These are phyloP conservation scores for Prunella vulgaris DNA, from an alignment of 257 asterid species.

Conservation along the genomic window DNA sequence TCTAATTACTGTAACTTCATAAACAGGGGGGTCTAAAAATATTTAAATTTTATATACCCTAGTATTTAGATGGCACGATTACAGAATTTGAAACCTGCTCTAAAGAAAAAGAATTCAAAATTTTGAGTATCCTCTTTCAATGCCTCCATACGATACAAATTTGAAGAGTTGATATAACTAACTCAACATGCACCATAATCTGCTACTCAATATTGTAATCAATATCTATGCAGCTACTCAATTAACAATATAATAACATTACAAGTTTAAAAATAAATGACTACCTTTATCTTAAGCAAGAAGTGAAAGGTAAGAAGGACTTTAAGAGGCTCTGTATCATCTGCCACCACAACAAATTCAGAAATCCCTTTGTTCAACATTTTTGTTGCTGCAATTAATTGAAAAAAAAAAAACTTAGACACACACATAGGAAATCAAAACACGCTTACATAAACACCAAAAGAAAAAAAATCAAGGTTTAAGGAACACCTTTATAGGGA, in stretches of 20 bases:
- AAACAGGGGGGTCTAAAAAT: neutral
- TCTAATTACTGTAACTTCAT: slow-evolving; percentile 1
- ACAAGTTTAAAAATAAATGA: neutral
- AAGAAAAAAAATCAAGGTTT: neutral
- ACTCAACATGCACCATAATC: too few species aligned
- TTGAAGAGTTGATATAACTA: too few species aligned
- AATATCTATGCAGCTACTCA: too few species aligned
- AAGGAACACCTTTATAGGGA: too few species aligned
- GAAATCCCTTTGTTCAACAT: slow-evolving; percentile 90
- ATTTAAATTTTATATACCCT: neutral
- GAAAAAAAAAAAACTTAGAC: neutral
- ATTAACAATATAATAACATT: neutral
- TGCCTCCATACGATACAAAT: too few species aligned
- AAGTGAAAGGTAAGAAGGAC: slow-evolving; percentile 93
- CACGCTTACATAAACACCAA: neutral
- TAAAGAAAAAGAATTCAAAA: too few species aligned
- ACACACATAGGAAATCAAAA: neutral
- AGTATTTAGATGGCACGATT: too few species aligned
- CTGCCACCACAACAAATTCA: slow-evolving; percentile 90
- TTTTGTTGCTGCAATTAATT: slow-evolving; percentile 63
- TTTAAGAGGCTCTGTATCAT: slow-evolving; percentile 91
- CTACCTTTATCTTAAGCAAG: slow-evolving; percentile 90
- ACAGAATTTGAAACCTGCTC: too few species aligned
- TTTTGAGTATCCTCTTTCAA: too few species aligned
- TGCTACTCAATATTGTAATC: neutral